These are phyloP conservation scores for Fomitopsis betulina DNA, from an alignment of 1,284 basidiomycete species.

Conservation along the genomic window DNA sequence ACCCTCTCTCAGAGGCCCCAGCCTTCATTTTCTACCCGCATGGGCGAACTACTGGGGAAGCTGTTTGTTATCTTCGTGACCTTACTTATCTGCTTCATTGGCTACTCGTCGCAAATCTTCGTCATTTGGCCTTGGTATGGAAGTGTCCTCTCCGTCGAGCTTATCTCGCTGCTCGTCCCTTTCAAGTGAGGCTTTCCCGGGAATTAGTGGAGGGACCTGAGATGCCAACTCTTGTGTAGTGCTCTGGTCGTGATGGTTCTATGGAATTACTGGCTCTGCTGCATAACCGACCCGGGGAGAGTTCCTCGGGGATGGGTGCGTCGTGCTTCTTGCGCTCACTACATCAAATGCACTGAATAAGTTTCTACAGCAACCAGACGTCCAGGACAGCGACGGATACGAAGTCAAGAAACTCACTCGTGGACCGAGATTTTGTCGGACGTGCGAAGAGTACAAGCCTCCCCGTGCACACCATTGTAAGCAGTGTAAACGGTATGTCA, in stretches of 20 bases:
- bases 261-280: conserved; percentile 85
- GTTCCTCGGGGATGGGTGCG: conserved; percentile 81
- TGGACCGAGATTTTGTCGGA: conserved; percentile 77
- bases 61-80: conserved; percentile 70
- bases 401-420: conserved; percentile 87
- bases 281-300: conserved; percentile 77
- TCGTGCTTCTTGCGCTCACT: conserved; percentile 4
- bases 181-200: conserved; percentile 70
- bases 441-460: conserved; percentile 71
- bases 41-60: conserved; percentile 50
- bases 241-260: conserved; percentile 71
- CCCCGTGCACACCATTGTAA: conserved; percentile 86
- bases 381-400: conserved; percentile 61
- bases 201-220: too few relatives aligned
- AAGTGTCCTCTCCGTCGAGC: conserved; percentile 60
- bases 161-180: conserved; percentile 70
- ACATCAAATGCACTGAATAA: background rate
- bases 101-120: conserved; percentile 85
- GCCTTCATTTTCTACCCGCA: conserved; percentile 26
- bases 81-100: conserved; percentile 82
- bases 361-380: conserved; percentile 63
- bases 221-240: conserved; percentile 34
- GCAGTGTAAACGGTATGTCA: conserved; percentile 69
- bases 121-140: conserved; percentile 93
- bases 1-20: background rate